Percentiles rank a stretch among this genome's conserved stretches.
phyloP scores from a whole-genome alignment of 2,329 filamentous ascomycete species.

The Colletotrichum lentis region DNA sequence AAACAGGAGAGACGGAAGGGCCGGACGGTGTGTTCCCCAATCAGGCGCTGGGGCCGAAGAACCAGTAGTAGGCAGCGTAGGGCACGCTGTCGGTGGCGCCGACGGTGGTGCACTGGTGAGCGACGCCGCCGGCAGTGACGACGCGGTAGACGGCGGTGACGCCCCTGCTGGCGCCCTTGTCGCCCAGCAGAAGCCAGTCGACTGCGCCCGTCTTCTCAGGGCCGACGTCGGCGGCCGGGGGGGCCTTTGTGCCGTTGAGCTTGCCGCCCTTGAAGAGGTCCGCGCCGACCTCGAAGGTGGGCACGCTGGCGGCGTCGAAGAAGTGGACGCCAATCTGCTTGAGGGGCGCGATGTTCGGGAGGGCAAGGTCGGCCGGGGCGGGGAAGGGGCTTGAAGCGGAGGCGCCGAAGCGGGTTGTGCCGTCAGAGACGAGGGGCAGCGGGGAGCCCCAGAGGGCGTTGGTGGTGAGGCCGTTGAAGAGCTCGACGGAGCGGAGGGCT shows the following conservation, averaged over 20 bases:
- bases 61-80: slow-evolving; percentile 68
- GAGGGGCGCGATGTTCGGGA: slow-evolving; percentile 47
- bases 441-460: slow-evolving; percentile 51
- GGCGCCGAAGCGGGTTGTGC: slow-evolving; percentile 50
- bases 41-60: slow-evolving; percentile 52
- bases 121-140: slow-evolving; percentile 60
- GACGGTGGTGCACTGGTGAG: slow-evolving; percentile 52
- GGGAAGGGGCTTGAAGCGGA: slow-evolving; percentile 57
- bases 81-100: slow-evolving; percentile 60
- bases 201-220: slow-evolving; percentile 61
- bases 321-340: slow-evolving; percentile 70
- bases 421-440: slow-evolving; percentile 59
- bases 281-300: slow-evolving; percentile 66
- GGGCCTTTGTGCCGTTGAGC: slow-evolving; percentile 63
- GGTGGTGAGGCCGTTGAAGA: slow-evolving; percentile 53
- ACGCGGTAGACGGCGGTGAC: slow-evolving; percentile 62
- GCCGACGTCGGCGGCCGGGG: slow-evolving; percentile 56
- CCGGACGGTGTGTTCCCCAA: too few species aligned
- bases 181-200: slow-evolving; percentile 61
- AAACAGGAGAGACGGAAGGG: too few species aligned
- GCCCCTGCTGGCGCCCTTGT: slow-evolving; percentile 51
- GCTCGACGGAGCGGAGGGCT: slow-evolving; percentile 48
- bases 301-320: slow-evolving; percentile 64
- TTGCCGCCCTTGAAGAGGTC: slow-evolving; percentile 55
- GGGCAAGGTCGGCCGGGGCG: slow-evolving; percentile 49